A percentile compares a stretch with the other conserved stretches of the same genome.
Evolutionary conservation across 306 rosid genomes (phyloP).

Genomic region (Cicer judaicum): DNA sequence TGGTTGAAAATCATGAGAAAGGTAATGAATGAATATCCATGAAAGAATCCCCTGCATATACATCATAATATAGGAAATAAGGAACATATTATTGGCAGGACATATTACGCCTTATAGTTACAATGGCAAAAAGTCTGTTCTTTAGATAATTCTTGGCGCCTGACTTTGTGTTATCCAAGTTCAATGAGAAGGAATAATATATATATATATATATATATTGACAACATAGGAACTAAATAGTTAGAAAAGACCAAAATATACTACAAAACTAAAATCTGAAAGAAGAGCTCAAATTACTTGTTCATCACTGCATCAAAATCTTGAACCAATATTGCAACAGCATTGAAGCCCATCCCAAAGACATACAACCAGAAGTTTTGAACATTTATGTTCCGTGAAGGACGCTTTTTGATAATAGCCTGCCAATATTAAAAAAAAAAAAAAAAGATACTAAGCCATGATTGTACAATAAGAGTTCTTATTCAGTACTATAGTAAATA

Average conservation of each 20-base stretch:
- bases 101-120: conserved; percentile 26
- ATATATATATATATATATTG: not conserved
- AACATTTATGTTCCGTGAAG: conserved; percentile 91
- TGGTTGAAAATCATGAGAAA: conserved; percentile 93
- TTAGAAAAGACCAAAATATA: conserved; percentile 28
- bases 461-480: conserved; percentile 35
- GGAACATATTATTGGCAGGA: conserved; percentile 30
- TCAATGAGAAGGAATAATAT: conserved; percentile 32
- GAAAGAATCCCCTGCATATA: conserved; percentile 85
- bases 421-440: conserved; percentile 47
- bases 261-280: conserved; percentile 44
- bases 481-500: not conserved
- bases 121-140: not conserved
- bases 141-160: conserved; percentile 1
- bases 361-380: conserved; percentile 96
- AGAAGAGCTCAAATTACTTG: conserved; percentile 60
- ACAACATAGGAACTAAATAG: conserved; percentile 15
- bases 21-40: conserved; percentile 87
- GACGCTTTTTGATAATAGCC: conserved; percentile 96
- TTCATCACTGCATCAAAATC: conserved; percentile 91
- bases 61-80: conserved; percentile 43
- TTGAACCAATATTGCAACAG: conserved; percentile 86
- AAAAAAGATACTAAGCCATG: not conserved
- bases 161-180: conserved; percentile 26
- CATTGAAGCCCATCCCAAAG: conserved; percentile 93